These are phyloP conservation scores for Tephrocybe rancida DNA, from an alignment of 768 basidiomycete genomes.

Conservation along the genomic window DNA sequence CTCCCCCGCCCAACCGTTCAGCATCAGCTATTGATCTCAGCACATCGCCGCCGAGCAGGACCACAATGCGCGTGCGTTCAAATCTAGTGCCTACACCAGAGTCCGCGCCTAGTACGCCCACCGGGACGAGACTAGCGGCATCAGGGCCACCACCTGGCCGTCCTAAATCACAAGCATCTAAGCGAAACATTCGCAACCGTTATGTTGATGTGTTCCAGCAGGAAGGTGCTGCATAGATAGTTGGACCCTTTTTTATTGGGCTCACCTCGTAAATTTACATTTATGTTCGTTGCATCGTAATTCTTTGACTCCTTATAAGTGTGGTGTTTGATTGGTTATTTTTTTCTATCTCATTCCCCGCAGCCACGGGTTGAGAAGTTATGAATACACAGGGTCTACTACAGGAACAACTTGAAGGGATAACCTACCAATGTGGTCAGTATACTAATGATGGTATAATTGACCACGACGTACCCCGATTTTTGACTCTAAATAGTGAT, in stretches of 20 bases:
- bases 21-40: constrained; percentile 67
- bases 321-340: neutral
- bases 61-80: constrained; percentile 62
- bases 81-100: constrained; percentile 59
- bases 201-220: constrained; percentile 93
- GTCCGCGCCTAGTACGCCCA: constrained; percentile 50
- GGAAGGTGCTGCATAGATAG: constrained; percentile 31
- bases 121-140: constrained; percentile 46
- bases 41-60: constrained; percentile 52
- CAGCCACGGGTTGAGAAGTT: neutral
- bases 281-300: constrained; percentile 9
- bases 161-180: constrained; percentile 64
- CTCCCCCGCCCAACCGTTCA: constrained; percentile 51
- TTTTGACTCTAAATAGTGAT: constrained; percentile 89
- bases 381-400: constrained; percentile 1
- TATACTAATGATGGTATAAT: neutral
- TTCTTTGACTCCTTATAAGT: neutral
- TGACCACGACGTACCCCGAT: constrained; percentile 60
- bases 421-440: constrained; percentile 51
- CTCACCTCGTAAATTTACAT: constrained; percentile 14
- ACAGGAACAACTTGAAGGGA: constrained; percentile 75
- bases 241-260: neutral
- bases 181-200: constrained; percentile 77
- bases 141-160: constrained; percentile 53
- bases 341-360: too few relatives aligned